A percentile compares a stretch with the other conserved stretches of the same genome.
Evolutionary conservation across 2,329 filamentous ascomycete genomes (phyloP).

Genomic region (Malbranchea zuffiana): DNA sequence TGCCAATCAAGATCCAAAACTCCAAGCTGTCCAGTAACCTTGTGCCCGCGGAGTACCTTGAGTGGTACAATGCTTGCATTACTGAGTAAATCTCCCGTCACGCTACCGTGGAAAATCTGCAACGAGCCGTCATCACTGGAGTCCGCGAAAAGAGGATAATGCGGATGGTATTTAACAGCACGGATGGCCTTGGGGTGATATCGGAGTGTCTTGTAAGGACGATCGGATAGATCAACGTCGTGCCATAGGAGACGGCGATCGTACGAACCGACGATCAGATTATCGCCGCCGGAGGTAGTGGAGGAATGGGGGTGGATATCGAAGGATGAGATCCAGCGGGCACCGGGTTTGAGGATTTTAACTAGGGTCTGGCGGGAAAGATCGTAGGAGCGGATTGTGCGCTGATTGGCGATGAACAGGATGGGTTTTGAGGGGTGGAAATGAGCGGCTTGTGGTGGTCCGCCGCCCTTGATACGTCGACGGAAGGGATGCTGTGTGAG

Average conservation of each 20-base stretch:
- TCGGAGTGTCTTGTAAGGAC: conserved; percentile 90
- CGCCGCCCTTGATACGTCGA: conserved; percentile 55
- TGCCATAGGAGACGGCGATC: conserved; percentile 93
- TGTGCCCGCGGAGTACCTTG: conserved; percentile 86
- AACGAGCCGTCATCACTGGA: conserved; percentile 88
- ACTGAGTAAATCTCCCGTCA: conserved; percentile 88
- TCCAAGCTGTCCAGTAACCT: conserved; percentile 72
- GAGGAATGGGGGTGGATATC: conserved; percentile 86
- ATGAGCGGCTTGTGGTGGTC: conserved; percentile 71
- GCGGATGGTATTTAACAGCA: conserved; percentile 73
- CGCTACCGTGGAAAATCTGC: conserved; percentile 94
- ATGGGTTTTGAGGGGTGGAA: conserved; percentile 91
- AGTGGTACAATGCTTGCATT: conserved; percentile 93
- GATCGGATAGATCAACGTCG: conserved; percentile 79
- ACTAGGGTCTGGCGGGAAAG: conserved; percentile 81
- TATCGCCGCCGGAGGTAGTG: conserved; percentile 81
- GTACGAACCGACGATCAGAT: conserved; percentile 88
- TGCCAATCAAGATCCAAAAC: conserved; percentile 97
- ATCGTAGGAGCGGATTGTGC: conserved; percentile 87
- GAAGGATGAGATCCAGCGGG: conserved; percentile 87
- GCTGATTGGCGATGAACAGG: conserved; percentile 93
- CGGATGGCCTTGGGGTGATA: conserved; percentile 91
- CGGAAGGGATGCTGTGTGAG: conserved; percentile 91
- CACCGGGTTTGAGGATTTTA: conserved; percentile 86
- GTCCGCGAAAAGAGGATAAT: conserved; percentile 79